Base-by-base conservation (phyloP, 331 rosid genomes). In the Saraca asoca region DNA sequence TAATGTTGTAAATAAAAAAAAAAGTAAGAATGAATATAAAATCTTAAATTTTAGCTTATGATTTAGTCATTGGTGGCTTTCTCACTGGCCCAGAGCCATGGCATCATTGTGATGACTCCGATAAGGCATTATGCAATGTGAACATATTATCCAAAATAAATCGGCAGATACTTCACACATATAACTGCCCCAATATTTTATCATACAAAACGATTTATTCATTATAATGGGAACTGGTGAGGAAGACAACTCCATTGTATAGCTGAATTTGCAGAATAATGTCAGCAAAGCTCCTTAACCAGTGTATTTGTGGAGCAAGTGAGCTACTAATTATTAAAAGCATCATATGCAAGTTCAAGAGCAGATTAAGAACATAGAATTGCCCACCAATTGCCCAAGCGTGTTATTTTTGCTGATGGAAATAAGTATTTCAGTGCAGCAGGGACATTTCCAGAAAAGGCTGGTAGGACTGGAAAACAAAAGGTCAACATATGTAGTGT, bases 391-490 rank as follows among this genome's bases (percentile, higher is more conserved):
- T 88, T 88, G 74, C 88, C 92, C 70, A 88, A 78, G 67, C 69
- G 96, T 72, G 92, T 80, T 71, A 88, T 88, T 81, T 88, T 88
- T 56, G 96, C 96, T 41, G 82, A 86, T 51, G 96, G 92, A 65
- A 78, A 88, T 82, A 41, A 75, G 65, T 66, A 46, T 64, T 76
- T 86, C 58, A 86, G 80, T 4, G 85, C 80, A 7, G 87, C 96
- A 49, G 96, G 96, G 74, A 88, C 88, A 74, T 82, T 88, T 64
- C 96, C 96, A 49, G 96, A 88, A 75, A 88, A 86, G 37, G 88
- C 92, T 17, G 96, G 96, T 60, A 86, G 92, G 71, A 88, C 92
- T 88, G 86, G 70, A 69, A 69, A 74, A 8, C 53, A 76, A 38
- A 31, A 55, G 51, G 39, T 66, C 74, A 63, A 59, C 41, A 31